Conservation (phyloP, 371 early-diverging fungal species). For the Mortierella sp. region DNA sequence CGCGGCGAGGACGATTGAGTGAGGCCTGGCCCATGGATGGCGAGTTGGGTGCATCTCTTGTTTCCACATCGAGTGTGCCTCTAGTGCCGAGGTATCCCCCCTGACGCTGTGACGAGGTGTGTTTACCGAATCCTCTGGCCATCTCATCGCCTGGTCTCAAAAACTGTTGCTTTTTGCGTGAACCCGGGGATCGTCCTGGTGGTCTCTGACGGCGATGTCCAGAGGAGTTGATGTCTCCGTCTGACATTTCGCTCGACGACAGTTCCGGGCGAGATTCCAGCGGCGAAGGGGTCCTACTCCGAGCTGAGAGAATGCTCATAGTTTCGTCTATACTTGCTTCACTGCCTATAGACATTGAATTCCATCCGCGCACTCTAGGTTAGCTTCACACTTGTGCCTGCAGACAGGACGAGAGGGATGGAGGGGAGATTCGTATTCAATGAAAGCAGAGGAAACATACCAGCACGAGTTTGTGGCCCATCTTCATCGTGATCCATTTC, state of each 20-base stretch:
- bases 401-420: too few species aligned
- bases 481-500: conserved; percentile 34
- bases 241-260: conserved; percentile 40
- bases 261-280: conserved; percentile 24
- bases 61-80: conserved; percentile 30
- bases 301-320: conserved; percentile 38
- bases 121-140: conserved; percentile 22
- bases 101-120: conserved; percentile 8
- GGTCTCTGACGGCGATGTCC: conserved; percentile 23
- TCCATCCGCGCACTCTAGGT: too few species aligned
- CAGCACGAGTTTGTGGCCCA: conserved; percentile 30
- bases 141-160: conserved; percentile 39
- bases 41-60: conserved; percentile 23
- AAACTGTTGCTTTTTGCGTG: conserved; percentile 29
- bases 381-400: too few species aligned
- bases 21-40: conserved; percentile 21
- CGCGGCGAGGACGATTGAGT: conserved; percentile 15
- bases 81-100: conserved; percentile 24
- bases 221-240: conserved; percentile 13
- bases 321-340: conserved; percentile 44
- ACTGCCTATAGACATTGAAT: conserved; percentile 15
- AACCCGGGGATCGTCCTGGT: conserved; percentile 21
- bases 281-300: conserved; percentile 44
- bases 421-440: too few species aligned
- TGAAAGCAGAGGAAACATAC: conserved; percentile 19